Evolutionary conservation across 441 rosid species (phyloP).

Genomic region (Hypseocharis bilobata): DNA sequence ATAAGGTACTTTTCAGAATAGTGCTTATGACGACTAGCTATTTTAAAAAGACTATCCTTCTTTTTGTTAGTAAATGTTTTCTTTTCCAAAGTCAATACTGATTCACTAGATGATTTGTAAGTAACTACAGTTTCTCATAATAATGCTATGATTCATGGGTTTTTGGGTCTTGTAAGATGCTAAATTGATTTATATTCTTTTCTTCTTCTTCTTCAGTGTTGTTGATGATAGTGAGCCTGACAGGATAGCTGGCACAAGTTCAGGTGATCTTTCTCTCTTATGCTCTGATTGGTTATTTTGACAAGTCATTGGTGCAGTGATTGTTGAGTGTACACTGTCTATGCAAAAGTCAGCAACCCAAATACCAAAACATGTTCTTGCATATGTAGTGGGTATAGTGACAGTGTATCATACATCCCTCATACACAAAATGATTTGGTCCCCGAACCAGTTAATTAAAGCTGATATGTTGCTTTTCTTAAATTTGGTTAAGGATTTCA

Average conservation of each 20-base stretch:
- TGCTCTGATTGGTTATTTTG: slow-evolving; percentile 3
- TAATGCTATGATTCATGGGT: background rate
- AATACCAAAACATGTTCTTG: background rate
- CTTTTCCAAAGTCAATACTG: background rate
- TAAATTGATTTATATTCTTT: slow-evolving; percentile 8
- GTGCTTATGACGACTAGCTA: background rate
- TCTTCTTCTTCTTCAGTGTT: slow-evolving; percentile 37
- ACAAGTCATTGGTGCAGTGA: background rate
- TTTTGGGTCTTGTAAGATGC: background rate
- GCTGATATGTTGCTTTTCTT: too few relatives aligned
- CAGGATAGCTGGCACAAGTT: slow-evolving; percentile 34
- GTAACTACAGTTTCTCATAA: background rate
- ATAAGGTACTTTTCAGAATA: slow-evolving; percentile 47
- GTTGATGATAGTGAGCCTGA: slow-evolving; percentile 50
- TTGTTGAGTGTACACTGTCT: background rate
- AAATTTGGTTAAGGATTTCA: too few relatives aligned
- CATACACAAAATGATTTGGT: too few relatives aligned
- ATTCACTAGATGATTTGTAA: background rate
- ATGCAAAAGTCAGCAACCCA: background rate
- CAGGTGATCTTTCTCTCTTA: slow-evolving; percentile 37
- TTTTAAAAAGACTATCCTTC: background rate
- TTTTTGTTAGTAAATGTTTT: background rate
- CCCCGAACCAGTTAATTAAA: too few relatives aligned
- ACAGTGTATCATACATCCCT: too few relatives aligned
- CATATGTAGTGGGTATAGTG: too few relatives aligned